Percentiles rank a stretch among this genome's conserved stretches.
These are phyloP conservation scores for Linum tenue DNA, from an alignment of 345 rosid species.

Conservation along the genomic window DNA sequence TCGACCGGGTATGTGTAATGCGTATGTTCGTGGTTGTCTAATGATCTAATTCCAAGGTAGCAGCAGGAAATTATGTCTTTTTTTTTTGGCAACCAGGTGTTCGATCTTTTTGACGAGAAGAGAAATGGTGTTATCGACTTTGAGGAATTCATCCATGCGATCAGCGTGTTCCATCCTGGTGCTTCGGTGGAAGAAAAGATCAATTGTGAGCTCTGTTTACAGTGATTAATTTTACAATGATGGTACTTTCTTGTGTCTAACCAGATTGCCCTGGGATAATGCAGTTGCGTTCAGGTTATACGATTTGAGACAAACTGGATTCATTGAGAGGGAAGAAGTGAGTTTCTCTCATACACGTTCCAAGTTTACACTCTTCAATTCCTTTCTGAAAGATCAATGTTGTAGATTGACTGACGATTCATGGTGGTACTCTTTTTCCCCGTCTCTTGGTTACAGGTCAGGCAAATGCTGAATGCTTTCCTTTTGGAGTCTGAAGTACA, in stretches of 20 bases:
- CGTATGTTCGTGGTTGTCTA: neutral
- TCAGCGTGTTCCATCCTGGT: constrained; percentile 30
- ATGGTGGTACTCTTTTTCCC: neutral
- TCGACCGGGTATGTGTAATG: constrained; percentile 13
- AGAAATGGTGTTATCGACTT: constrained; percentile 30
- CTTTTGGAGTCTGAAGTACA: constrained; percentile 20
- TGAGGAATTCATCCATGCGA: constrained; percentile 25
- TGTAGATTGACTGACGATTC: neutral
- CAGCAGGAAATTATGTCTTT: neutral
- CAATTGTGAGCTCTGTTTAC: constrained; percentile 21
- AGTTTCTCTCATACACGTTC: constrained; percentile 9
- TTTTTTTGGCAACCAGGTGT: constrained; percentile 15
- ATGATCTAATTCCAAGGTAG: neutral
- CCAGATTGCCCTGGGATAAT: constrained; percentile 6
- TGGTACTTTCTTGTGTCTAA: neutral
- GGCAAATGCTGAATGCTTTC: constrained; percentile 29
- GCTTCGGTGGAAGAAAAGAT: constrained; percentile 27
- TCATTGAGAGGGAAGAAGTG: constrained; percentile 33
- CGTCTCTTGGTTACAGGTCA: constrained; percentile 19
- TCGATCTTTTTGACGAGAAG: constrained; percentile 32
- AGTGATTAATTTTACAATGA: neutral
- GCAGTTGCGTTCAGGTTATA: constrained; percentile 37
- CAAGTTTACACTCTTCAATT: neutral
- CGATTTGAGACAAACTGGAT: constrained; percentile 32
- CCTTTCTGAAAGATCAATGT: neutral